Evolutionary conservation across 495 filamentous ascomycete genomes (phyloP).

Genomic region (Opeltia flavorubescens): DNA sequence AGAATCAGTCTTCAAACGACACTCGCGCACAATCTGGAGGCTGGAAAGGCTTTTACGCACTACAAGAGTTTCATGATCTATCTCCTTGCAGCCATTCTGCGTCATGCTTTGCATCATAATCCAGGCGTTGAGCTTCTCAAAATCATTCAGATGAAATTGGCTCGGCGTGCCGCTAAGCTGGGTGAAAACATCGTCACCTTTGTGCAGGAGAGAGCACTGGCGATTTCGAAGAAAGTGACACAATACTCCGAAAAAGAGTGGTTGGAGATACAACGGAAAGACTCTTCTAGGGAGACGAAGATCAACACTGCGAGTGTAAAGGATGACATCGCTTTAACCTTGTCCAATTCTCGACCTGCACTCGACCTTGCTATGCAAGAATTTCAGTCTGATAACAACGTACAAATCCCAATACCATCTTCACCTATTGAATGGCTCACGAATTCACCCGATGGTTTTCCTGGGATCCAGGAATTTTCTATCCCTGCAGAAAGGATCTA

Average conservation of each 20-base stretch:
- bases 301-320: background rate
- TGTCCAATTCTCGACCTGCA: background rate
- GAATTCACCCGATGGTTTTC: background rate
- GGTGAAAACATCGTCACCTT: background rate
- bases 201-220: background rate
- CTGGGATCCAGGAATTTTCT: background rate
- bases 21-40: background rate
- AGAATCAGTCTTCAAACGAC: background rate
- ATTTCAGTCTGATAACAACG: background rate
- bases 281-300: background rate
- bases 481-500: background rate
- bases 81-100: background rate
- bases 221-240: background rate
- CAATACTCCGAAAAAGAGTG: background rate
- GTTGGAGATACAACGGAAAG: background rate
- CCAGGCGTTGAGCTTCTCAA: background rate
- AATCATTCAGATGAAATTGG: background rate
- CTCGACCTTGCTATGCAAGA: background rate
- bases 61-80: slow-evolving; percentile 1
- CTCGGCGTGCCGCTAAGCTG: background rate
- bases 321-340: background rate
- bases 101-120: background rate
- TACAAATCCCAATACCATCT: background rate
- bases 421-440: background rate
- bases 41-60: background rate